Percentiles rank a stretch among this genome's conserved stretches.
phyloP scores from a whole-genome alignment of 352 stramenopile species.

The Paralagenidium karlingii region DNA sequence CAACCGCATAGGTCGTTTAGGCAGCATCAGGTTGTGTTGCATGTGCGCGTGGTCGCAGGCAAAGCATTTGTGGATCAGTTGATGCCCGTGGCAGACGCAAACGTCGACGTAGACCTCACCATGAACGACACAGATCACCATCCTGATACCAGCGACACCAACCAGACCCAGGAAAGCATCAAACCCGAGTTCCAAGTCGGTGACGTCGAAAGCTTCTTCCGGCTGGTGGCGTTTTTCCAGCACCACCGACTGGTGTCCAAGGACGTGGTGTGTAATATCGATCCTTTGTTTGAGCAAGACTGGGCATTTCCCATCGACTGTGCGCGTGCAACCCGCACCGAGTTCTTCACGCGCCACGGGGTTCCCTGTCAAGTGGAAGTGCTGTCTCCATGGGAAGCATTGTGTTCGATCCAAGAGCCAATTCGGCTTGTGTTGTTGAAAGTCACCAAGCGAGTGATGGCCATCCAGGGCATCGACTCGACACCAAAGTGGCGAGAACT shows the following conservation, averaged over 20 bases:
- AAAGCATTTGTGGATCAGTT: constrained; percentile 70
- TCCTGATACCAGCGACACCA: too few species aligned
- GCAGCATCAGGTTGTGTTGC: too few species aligned
- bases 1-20: not conserved
- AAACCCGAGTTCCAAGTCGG: constrained; percentile 20
- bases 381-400: constrained; percentile 41
- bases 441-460: constrained; percentile 30
- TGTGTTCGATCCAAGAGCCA: constrained; percentile 50
- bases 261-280: constrained; percentile 33
- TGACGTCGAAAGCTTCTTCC: constrained; percentile 34
- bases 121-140: too few species aligned
- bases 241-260: constrained; percentile 26
- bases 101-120: constrained; percentile 4
- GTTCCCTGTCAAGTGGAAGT: constrained; percentile 39
- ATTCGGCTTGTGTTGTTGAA: constrained; percentile 52
- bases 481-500: constrained; percentile 25
- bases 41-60: constrained; percentile 37
- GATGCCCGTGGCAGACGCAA: constrained; percentile 10
- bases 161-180: too few species aligned
- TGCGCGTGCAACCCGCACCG: too few species aligned
- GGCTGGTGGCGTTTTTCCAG: constrained; percentile 37
- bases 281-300: constrained; percentile 59
- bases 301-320: too few species aligned
- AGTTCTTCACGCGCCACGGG: constrained; percentile 29
- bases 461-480: constrained; percentile 7